Evolutionary conservation across 2,329 filamentous ascomycete genomes (phyloP).

Genomic region (Pseudophaeomoniella oleicola): DNA sequence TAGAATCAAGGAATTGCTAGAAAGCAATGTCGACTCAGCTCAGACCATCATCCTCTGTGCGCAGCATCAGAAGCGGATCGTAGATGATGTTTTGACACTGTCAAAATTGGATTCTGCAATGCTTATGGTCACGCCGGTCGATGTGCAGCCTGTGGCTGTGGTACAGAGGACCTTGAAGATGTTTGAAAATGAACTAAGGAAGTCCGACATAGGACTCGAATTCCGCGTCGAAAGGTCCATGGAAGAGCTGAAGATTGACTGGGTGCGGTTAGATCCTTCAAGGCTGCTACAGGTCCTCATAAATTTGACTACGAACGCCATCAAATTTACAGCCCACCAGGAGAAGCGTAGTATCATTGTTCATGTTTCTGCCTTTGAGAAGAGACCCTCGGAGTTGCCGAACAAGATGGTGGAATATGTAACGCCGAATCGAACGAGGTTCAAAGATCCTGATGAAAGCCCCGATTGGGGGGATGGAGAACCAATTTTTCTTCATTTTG

Average conservation of each 20-base stretch:
- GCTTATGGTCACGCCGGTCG: slow-evolving; percentile 56
- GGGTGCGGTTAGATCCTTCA: slow-evolving; percentile 56
- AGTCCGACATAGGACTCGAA: slow-evolving; percentile 51
- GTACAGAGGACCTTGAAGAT: slow-evolving; percentile 58
- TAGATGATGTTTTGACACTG: slow-evolving; percentile 60
- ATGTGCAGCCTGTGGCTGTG: slow-evolving; percentile 51
- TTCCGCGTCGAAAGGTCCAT: slow-evolving; percentile 51
- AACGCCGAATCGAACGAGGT: slow-evolving; percentile 13
- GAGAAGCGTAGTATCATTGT: slow-evolving; percentile 30
- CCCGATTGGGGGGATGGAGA: slow-evolving; percentile 43
- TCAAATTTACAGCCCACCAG: slow-evolving; percentile 60
- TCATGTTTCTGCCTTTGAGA: slow-evolving; percentile 34
- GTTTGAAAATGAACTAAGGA: slow-evolving; percentile 61
- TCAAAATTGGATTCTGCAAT: slow-evolving; percentile 65
- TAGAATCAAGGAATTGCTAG: slow-evolving; percentile 17
- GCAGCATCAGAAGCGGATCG: slow-evolving; percentile 65
- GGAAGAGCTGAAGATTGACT: slow-evolving; percentile 42
- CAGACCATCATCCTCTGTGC: slow-evolving; percentile 67
- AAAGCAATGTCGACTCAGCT: slow-evolving; percentile 53
- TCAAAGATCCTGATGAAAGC: slow-evolving; percentile 19
- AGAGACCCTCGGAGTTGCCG: slow-evolving; percentile 27
- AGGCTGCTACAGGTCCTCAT: slow-evolving; percentile 66
- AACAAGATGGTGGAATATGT: slow-evolving; percentile 21
- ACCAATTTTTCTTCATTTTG: slow-evolving; percentile 52
- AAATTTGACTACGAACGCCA: slow-evolving; percentile 65